Percentiles rank a stretch among this genome's conserved stretches.
Conservation (phyloP, 495 filamentous ascomycete species). For the Elasticomyces elasticus region DNA sequence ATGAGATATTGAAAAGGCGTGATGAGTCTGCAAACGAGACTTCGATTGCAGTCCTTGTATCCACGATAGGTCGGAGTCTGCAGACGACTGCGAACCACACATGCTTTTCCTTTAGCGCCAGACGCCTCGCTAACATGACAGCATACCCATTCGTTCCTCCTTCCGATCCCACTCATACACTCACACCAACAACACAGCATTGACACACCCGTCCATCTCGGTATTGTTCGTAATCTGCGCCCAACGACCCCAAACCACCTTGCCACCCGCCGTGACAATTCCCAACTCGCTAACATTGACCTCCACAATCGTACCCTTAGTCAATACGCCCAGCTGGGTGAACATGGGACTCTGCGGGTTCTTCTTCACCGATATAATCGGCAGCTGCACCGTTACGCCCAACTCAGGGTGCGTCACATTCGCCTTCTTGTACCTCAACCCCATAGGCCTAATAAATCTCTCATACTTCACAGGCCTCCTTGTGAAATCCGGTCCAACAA, state of each 20-base stretch:
- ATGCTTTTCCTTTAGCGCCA: neutral
- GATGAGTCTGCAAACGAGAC: too few relatives aligned
- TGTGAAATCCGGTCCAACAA: conserved; percentile 87
- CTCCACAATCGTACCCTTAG: conserved; percentile 89
- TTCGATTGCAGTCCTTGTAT: too few relatives aligned
- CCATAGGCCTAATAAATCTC: conserved; percentile 66
- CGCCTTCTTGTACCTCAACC: conserved; percentile 83
- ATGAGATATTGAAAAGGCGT: too few relatives aligned
- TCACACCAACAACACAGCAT: conserved; percentile 41
- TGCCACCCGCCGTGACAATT: conserved; percentile 82
- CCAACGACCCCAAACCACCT: conserved; percentile 85
- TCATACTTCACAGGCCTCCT: conserved; percentile 91
- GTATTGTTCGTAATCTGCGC: conserved; percentile 70
- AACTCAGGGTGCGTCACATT: conserved; percentile 86
- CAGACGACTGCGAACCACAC: too few relatives aligned
- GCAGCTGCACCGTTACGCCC: conserved; percentile 81
- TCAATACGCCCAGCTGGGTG: conserved; percentile 87
- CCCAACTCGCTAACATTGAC: conserved; percentile 93
- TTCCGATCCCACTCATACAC: neutral
- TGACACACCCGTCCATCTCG: conserved; percentile 72
- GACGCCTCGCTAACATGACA: conserved; percentile 5
- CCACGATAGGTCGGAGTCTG: too few relatives aligned
- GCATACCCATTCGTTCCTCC: neutral
- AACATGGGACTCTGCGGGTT: conserved; percentile 93
- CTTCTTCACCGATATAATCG: conserved; percentile 94